Evolutionary conservation across 2,329 filamentous ascomycete species (phyloP).

Genomic region (Hypomyces perniciosus): DNA sequence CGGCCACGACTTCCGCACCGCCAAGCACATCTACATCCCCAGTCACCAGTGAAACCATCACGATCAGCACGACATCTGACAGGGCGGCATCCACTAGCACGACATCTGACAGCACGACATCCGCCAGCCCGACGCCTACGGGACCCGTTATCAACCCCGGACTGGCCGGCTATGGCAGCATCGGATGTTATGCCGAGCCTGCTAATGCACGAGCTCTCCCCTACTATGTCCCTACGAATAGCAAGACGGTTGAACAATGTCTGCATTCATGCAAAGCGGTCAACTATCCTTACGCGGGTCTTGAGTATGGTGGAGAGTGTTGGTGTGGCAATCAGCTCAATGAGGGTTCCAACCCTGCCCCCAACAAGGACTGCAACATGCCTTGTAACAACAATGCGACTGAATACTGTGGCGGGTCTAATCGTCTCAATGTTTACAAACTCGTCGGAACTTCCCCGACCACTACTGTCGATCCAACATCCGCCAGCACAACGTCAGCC

Average conservation of each 20-base stretch:
- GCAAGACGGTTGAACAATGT: slow-evolving; percentile 28
- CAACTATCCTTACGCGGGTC: slow-evolving; percentile 25
- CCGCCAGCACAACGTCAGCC: neutral
- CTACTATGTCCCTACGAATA: slow-evolving; percentile 17
- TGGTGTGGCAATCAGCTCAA: slow-evolving; percentile 29
- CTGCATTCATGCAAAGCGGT: slow-evolving; percentile 25
- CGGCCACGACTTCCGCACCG: neutral
- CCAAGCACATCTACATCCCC: neutral
- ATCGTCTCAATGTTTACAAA: slow-evolving; percentile 30
- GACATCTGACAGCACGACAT: neutral
- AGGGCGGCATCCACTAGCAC: too few species aligned
- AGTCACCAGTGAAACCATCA: neutral
- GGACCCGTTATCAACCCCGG: slow-evolving; percentile 32
- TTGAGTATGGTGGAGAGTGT: slow-evolving; percentile 35
- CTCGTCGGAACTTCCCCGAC: slow-evolving; percentile 10
- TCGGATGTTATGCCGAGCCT: slow-evolving; percentile 35
- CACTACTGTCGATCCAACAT: neutral
- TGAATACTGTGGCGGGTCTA: slow-evolving; percentile 30
- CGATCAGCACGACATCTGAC: slow-evolving; percentile 3
- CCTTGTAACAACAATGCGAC: slow-evolving; percentile 30
- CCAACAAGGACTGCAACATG: slow-evolving; percentile 28
- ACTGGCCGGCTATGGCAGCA: slow-evolving; percentile 26
- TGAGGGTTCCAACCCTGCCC: slow-evolving; percentile 22
- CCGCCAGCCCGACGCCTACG: slow-evolving; percentile 7
- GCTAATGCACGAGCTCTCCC: slow-evolving; percentile 26